Percentiles rank a stretch among this genome's conserved stretches.
phyloP scores from a whole-genome alignment of 2,329 filamentous ascomycete species.

The Chaetomiaceae sp. region DNA sequence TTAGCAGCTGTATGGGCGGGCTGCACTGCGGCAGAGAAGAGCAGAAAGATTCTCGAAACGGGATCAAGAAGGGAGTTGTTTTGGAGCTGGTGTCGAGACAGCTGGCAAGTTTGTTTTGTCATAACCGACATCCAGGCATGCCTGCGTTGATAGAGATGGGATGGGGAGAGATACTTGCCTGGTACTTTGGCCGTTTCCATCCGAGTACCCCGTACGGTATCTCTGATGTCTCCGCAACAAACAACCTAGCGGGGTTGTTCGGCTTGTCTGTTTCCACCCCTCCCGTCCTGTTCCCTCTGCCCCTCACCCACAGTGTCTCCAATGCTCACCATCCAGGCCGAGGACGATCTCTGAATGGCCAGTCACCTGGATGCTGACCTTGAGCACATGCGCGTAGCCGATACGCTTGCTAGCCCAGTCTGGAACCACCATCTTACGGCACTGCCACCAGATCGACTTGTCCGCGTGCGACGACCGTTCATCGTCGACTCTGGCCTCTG shows the following conservation, averaged over 20 bases:
- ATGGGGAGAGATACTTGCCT: neutral
- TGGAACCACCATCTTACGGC: constrained; percentile 6
- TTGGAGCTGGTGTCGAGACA: neutral
- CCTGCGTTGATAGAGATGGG: neutral
- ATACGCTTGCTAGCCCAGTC: constrained; percentile 18
- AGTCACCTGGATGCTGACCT: constrained; percentile 26
- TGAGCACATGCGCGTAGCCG: constrained; percentile 28
- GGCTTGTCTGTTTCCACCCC: neutral
- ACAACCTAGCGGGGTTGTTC: neutral
- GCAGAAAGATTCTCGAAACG: too few relatives aligned
- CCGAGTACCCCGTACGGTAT: too few relatives aligned
- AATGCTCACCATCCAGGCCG: constrained; percentile 8
- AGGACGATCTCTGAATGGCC: constrained; percentile 20
- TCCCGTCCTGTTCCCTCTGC: neutral
- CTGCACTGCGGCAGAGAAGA: constrained; percentile 19
- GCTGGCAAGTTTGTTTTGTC: neutral
- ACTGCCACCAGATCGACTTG: constrained; percentile 6
- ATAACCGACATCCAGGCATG: too few relatives aligned
- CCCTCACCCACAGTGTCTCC: too few relatives aligned
- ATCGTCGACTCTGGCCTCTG: neutral
- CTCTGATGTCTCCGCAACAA: too few relatives aligned
- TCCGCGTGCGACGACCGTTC: neutral
- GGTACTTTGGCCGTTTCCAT: neutral
- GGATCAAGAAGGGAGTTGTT: constrained; percentile 3
- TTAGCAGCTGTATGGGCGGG: constrained; percentile 12